These are phyloP conservation scores for Trichoderma breve DNA, from an alignment of 2,329 filamentous ascomycete species.

Conservation along the genomic window DNA sequence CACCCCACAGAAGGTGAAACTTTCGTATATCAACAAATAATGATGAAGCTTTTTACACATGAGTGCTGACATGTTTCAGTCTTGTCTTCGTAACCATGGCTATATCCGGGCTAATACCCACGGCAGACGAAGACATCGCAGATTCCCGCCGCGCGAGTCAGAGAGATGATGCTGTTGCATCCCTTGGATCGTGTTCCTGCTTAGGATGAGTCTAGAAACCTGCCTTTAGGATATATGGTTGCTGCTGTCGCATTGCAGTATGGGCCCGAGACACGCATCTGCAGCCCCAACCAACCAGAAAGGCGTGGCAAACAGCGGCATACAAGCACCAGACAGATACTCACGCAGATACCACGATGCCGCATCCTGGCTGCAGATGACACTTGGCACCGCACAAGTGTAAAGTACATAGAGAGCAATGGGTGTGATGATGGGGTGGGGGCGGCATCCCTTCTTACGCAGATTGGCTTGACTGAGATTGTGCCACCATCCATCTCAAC, in stretches of 20 bases:
- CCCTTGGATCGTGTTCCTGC: neutral
- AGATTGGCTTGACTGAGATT: conserved; percentile 3
- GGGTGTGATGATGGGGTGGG: neutral
- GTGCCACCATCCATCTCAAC: conserved; percentile 12
- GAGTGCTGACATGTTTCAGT: conserved; percentile 4
- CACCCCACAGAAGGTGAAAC: neutral
- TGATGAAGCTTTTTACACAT: neutral
- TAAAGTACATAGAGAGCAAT: neutral
- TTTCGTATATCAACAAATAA: conserved; percentile 7
- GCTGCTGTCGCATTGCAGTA: neutral
- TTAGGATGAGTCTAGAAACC: neutral
- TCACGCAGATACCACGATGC: neutral
- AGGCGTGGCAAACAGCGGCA: neutral
- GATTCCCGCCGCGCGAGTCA: neutral
- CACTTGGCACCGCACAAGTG: neutral
- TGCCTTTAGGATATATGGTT: neutral
- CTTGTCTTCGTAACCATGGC: neutral
- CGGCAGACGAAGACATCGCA: neutral
- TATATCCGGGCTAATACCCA: neutral
- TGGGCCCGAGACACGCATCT: neutral
- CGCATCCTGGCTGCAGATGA: neutral
- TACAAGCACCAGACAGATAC: neutral
- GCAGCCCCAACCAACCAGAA: neutral
- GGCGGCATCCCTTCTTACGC: neutral
- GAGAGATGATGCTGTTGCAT: neutral